Evolutionary conservation across 345 rosid species (phyloP).

Genomic region (Hibiscus syriacus): DNA sequence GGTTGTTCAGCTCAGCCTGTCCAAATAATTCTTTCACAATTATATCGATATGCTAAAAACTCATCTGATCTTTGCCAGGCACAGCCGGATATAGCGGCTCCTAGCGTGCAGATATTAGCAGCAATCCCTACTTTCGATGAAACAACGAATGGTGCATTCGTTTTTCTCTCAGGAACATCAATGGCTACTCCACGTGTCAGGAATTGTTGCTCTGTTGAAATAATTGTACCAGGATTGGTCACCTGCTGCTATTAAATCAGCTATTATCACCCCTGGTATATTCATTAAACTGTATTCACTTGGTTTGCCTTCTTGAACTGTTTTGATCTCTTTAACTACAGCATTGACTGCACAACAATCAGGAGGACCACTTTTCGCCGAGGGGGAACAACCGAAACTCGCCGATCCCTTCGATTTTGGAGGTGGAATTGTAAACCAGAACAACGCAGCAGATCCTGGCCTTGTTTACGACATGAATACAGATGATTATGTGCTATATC

Average conservation of each 20-base stretch:
- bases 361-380: slow-evolving; percentile 9
- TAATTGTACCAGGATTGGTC: slow-evolving; percentile 6
- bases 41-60: background rate
- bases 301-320: background rate
- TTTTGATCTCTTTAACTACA: background rate
- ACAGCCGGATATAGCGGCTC: slow-evolving; percentile 11
- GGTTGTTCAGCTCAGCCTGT: background rate
- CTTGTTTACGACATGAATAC: slow-evolving; percentile 3
- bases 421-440: slow-evolving; percentile 11
- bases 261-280: slow-evolving; percentile 9
- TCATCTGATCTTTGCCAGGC: background rate
- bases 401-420: slow-evolving; percentile 13
- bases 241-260: slow-evolving; percentile 7
- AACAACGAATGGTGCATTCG: background rate
- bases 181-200: slow-evolving; percentile 11
- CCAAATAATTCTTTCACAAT: background rate
- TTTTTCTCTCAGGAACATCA: slow-evolving; percentile 10
- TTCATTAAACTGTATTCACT: background rate
- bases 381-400: slow-evolving; percentile 7
- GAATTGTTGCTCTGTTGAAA: slow-evolving; percentile 14
- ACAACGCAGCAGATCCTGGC: slow-evolving; percentile 8
- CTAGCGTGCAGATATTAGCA: slow-evolving; percentile 5
- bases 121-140: slow-evolving; percentile 1
- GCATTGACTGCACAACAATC: slow-evolving; percentile 1
- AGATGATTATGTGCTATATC: slow-evolving; percentile 3